Percentiles rank a stretch among this genome's conserved stretches.
These are phyloP conservation scores for Coemansia sp. DNA, from an alignment of 192 early-diverging fungal species.

Conservation along the genomic window DNA sequence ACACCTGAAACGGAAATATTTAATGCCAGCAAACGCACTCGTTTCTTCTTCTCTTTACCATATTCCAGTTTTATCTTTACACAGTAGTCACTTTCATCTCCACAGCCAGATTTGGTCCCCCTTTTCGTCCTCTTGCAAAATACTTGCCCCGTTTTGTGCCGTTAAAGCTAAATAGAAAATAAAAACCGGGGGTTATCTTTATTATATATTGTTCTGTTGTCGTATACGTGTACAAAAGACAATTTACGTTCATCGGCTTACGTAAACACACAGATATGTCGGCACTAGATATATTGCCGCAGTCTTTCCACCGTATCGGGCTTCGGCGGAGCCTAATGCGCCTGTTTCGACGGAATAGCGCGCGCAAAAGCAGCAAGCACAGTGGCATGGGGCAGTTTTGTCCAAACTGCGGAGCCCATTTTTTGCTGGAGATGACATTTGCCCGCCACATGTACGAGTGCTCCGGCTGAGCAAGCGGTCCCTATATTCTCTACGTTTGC, in stretches of 20 bases:
- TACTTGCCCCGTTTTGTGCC: not conserved
- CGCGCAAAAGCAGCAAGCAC: slow-evolving; percentile 45
- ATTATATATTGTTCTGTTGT: too few relatives aligned
- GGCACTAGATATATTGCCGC: slow-evolving; percentile 38
- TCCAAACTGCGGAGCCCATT: slow-evolving; percentile 52
- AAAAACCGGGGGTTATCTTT: too few relatives aligned
- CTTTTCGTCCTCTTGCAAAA: not conserved
- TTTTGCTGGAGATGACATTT: slow-evolving; percentile 53
- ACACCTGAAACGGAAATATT: not conserved
- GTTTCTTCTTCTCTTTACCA: not conserved
- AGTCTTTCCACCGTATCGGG: slow-evolving; percentile 40
- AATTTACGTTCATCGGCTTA: too few relatives aligned
- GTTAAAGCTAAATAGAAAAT: too few relatives aligned
- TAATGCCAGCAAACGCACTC: not conserved
- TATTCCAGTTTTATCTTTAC: not conserved
- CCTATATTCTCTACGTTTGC: not conserved
- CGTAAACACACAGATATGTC: slow-evolving; percentile 10
- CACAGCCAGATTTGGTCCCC: not conserved
- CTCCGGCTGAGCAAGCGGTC: slow-evolving; percentile 6
- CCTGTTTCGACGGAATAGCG: slow-evolving; percentile 35
- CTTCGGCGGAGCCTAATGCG: slow-evolving; percentile 48
- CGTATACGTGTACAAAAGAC: too few relatives aligned
- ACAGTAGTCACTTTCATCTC: slow-evolving; percentile 6
- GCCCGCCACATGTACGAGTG: slow-evolving; percentile 55
- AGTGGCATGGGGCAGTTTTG: slow-evolving; percentile 49